A percentile compares a stretch with the other conserved stretches of the same genome.
These are phyloP conservation scores for Glycine tomentella DNA, from an alignment of 306 rosid species.

Conservation along the genomic window DNA sequence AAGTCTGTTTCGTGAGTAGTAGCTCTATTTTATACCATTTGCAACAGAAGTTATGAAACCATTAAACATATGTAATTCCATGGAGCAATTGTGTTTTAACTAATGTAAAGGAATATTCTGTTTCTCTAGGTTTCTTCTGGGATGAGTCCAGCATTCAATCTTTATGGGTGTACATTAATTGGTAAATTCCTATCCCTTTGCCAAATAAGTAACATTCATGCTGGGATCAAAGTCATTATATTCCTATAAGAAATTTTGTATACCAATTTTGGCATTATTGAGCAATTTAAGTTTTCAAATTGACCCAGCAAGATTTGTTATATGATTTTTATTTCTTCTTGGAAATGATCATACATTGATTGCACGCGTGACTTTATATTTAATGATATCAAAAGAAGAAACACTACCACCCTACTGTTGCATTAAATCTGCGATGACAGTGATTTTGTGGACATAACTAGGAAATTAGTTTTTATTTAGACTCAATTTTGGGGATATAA, in stretches of 20 bases:
- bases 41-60: background rate
- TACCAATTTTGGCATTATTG: slow-evolving; percentile 23
- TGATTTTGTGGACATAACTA: background rate
- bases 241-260: background rate
- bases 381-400: background rate
- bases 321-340: background rate
- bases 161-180: slow-evolving; percentile 81
- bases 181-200: slow-evolving; percentile 57
- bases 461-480: background rate
- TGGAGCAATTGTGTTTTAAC: slow-evolving; percentile 15
- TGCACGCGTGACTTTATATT: background rate
- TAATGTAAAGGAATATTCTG: slow-evolving; percentile 18
- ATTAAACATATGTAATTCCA: background rate
- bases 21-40: background rate
- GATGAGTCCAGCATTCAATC: slow-evolving; percentile 89
- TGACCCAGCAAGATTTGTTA: background rate
- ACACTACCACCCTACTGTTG: background rate
- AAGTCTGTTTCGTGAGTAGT: slow-evolving; percentile 22
- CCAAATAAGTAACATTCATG: slow-evolving; percentile 7
- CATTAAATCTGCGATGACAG: background rate
- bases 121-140: slow-evolving; percentile 83
- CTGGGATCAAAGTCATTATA: slow-evolving; percentile 2
- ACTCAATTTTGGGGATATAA: background rate
- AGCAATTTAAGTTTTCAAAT: slow-evolving; percentile 34
- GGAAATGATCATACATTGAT: background rate